These are phyloP conservation scores for Phanerochaete sordida DNA, from an alignment of 768 basidiomycete genomes.

Conservation along the genomic window DNA sequence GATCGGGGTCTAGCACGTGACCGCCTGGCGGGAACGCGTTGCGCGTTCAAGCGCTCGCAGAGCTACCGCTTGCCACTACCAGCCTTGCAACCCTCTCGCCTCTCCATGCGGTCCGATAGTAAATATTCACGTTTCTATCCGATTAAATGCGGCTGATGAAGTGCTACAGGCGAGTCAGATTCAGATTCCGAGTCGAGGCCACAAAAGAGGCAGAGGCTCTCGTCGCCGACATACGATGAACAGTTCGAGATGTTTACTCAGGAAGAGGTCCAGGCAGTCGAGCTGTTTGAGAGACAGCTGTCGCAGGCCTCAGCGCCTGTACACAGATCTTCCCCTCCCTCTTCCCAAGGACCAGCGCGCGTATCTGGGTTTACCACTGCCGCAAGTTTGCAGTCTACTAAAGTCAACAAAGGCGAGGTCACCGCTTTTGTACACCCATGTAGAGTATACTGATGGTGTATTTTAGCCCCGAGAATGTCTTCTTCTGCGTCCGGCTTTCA, in stretches of 20 bases:
- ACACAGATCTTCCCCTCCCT: not conserved
- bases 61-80: not conserved
- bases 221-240: conserved; percentile 61
- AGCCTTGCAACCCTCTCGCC: not conserved
- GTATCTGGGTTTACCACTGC: too few species aligned
- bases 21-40: not conserved
- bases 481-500: not conserved
- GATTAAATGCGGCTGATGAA: not conserved
- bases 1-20: not conserved
- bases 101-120: not conserved
- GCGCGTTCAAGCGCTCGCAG: not conserved
- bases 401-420: too few species aligned
- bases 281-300: conserved; percentile 14
- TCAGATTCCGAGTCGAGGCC: not conserved
- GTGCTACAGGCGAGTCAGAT: conserved; percentile 3
- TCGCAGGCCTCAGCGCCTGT: conserved; percentile 8
- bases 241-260: conserved; percentile 38
- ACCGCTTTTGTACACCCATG: too few species aligned
- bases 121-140: not conserved
- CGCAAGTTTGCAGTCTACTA: too few species aligned
- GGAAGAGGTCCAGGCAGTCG: conserved; percentile 48
- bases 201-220: conserved; percentile 56
- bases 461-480: conserved; percentile 2
- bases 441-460: too few species aligned
- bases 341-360: not conserved